Percentiles rank a stretch among this genome's conserved stretches.
These are phyloP conservation scores for Tetrapisispora fleetii DNA, from an alignment of 805 yeast species.

Conservation along the genomic window DNA sequence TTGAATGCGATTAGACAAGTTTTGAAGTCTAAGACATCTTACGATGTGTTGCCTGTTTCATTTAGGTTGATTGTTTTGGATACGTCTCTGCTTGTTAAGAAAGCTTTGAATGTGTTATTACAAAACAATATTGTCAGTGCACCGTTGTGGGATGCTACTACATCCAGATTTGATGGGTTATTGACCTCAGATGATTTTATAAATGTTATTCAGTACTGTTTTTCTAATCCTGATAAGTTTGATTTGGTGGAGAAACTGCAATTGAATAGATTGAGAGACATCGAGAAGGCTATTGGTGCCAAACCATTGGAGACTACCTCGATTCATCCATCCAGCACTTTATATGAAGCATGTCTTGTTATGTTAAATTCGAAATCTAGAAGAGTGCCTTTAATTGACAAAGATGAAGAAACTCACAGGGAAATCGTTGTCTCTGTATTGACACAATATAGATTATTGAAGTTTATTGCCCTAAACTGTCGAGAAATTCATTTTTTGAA, in stretches of 20 bases:
- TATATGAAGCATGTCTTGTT: constrained; percentile 86
- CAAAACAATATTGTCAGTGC: constrained; percentile 95
- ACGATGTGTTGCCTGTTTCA: constrained; percentile 93
- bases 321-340: constrained; percentile 80
- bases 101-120: constrained; percentile 76
- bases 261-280: constrained; percentile 73
- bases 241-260: constrained; percentile 81
- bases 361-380: constrained; percentile 85
- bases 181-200: constrained; percentile 87
- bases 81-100: constrained; percentile 80
- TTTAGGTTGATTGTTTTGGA: constrained; percentile 89
- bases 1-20: constrained; percentile 75
- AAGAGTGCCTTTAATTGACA: constrained; percentile 88
- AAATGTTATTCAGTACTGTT: constrained; percentile 89
- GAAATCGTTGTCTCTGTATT: constrained; percentile 92
- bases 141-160: constrained; percentile 89
- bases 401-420: constrained; percentile 82
- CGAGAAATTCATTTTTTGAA: constrained; percentile 80
- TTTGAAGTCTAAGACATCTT: constrained; percentile 82
- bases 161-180: constrained; percentile 87
- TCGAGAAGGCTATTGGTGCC: constrained; percentile 80
- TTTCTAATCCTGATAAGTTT: constrained; percentile 78
- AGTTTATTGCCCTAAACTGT: constrained; percentile 92
- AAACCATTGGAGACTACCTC: constrained; percentile 77
- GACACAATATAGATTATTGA: constrained; percentile 91